Evolutionary conservation across 441 rosid genomes (phyloP).

Genomic region (Adansonia rubrostipa): DNA sequence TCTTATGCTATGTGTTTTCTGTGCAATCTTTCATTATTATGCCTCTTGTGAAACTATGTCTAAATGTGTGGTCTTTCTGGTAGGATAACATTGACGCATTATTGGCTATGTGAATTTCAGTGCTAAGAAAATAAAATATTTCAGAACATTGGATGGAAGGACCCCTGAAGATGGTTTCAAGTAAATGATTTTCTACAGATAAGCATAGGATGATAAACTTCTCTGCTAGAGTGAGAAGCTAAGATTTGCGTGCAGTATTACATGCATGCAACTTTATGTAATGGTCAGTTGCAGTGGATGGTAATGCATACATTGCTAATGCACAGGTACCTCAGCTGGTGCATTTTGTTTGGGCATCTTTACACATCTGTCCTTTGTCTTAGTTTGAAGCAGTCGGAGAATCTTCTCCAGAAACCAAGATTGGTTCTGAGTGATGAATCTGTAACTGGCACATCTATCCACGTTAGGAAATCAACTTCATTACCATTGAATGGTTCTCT

Average conservation of each 20-base stretch:
- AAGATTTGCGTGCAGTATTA: slow-evolving; percentile 25
- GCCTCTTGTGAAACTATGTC: slow-evolving; percentile 12
- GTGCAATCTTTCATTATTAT: not conserved
- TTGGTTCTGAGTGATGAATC: slow-evolving; percentile 39
- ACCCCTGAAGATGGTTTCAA: slow-evolving; percentile 21
- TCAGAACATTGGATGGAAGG: not conserved
- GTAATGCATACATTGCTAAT: slow-evolving; percentile 50
- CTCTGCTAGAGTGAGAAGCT: slow-evolving; percentile 20
- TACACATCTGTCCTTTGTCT: slow-evolving; percentile 39
- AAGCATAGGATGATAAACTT: slow-evolving; percentile 21
- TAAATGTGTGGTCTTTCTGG: slow-evolving; percentile 27
- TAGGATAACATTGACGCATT: slow-evolving; percentile 34
- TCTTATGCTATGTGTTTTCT: not conserved
- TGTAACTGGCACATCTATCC: slow-evolving; percentile 29
- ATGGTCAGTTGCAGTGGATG: slow-evolving; percentile 31
- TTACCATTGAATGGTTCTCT: slow-evolving; percentile 36
- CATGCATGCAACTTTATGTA: slow-evolving; percentile 23
- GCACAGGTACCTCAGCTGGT: slow-evolving; percentile 51
- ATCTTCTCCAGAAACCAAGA: slow-evolving; percentile 34
- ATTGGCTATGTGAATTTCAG: slow-evolving; percentile 9
- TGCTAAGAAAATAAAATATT: not conserved
- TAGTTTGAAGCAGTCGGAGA: slow-evolving; percentile 40
- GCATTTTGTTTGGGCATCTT: slow-evolving; percentile 51
- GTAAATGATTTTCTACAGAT: slow-evolving; percentile 14
- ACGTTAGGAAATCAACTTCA: slow-evolving; percentile 31